Evolutionary conservation across 2,329 filamentous ascomycete genomes (phyloP).

Genomic region (Mariannaea sp.): DNA sequence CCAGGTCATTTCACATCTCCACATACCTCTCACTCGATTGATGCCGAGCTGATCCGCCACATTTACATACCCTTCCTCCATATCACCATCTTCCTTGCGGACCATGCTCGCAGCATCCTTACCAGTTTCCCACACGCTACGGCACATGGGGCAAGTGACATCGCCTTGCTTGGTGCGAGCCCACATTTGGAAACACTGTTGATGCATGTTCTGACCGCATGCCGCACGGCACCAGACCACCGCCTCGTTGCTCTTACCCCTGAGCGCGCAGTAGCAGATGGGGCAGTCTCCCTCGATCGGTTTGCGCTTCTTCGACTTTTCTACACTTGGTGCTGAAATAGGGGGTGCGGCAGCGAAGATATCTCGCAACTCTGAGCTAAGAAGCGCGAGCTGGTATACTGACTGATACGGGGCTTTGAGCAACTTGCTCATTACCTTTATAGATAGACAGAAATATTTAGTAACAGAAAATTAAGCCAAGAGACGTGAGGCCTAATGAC

Average conservation of each 20-base stretch:
- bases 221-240: constrained; percentile 57
- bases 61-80: constrained; percentile 64
- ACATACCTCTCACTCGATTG: constrained; percentile 54
- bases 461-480: accelerated
- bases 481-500: constrained; percentile 22
- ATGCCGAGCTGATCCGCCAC: constrained; percentile 65
- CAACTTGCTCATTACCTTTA: constrained; percentile 60
- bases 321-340: constrained; percentile 45
- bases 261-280: constrained; percentile 59
- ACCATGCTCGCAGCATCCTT: constrained; percentile 49
- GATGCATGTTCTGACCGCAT: constrained; percentile 61
- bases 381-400: constrained; percentile 66
- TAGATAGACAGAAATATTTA: neutral
- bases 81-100: constrained; percentile 46
- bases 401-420: constrained; percentile 60
- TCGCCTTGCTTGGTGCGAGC: constrained; percentile 49
- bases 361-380: constrained; percentile 61
- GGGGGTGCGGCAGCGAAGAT: constrained; percentile 62
- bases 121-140: constrained; percentile 59
- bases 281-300: constrained; percentile 59
- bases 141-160: constrained; percentile 66
- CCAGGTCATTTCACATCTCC: neutral
- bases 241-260: constrained; percentile 41
- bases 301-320: constrained; percentile 49
- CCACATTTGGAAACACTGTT: constrained; percentile 60